Evolutionary conservation across 345 rosid genomes (phyloP).

Genomic region (Microthlaspi erraticum): DNA sequence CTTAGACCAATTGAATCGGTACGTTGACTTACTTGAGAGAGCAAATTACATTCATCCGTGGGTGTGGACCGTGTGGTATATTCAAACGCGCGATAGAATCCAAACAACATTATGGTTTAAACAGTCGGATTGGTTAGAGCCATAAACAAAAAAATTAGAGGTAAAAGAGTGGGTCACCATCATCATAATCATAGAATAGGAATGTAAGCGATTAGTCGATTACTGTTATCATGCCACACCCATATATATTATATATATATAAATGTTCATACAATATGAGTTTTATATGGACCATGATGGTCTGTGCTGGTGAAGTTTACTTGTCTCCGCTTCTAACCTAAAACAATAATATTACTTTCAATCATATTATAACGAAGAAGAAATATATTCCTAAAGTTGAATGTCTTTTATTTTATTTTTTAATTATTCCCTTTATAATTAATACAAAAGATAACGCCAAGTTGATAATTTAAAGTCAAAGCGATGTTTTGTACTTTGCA

Average conservation of each 20-base stretch:
- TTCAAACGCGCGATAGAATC: background rate
- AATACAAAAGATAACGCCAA: conserved; percentile 32
- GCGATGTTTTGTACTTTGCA: conserved; percentile 28
- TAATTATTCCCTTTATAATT: background rate
- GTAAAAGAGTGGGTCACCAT: conserved; percentile 40
- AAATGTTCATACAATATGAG: conserved; percentile 1
- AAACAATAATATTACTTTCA: conserved; percentile 12
- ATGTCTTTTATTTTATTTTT: conserved; percentile 11
- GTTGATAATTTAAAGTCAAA: conserved; percentile 43
- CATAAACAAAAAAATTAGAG: conserved; percentile 26
- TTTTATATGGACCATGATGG: conserved; percentile 26
- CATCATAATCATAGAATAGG: conserved; percentile 27
- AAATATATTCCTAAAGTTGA: too few species aligned
- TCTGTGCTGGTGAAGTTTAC: conserved; percentile 39
- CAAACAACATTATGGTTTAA: background rate
- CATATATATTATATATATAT: background rate
- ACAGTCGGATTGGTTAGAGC: conserved; percentile 9
- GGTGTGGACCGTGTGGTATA: background rate
- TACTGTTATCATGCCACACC: conserved; percentile 39
- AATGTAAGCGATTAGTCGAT: conserved; percentile 27
- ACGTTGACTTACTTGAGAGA: background rate
- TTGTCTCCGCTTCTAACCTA: conserved; percentile 42
- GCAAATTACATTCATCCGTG: background rate
- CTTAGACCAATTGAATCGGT: background rate
- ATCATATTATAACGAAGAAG: conserved; percentile 14